Percentiles rank a stretch among this genome's conserved stretches.
These are phyloP conservation scores for Asterionellopsis glacialis DNA, from an alignment of 108 stramenopile genomes.

Conservation along the genomic window DNA sequence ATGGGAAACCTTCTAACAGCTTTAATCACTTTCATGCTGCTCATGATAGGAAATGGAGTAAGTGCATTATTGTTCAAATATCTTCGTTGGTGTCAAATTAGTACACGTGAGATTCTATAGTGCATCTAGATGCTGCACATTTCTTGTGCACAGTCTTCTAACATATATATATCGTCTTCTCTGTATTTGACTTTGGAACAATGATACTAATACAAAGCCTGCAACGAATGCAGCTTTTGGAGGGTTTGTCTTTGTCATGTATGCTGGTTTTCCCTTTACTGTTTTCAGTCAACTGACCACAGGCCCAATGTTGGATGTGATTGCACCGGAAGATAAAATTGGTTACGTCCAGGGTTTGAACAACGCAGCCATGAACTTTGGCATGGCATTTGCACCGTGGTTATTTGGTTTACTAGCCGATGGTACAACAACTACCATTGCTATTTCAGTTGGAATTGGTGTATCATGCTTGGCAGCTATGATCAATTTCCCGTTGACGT, in stretches of 20 bases:
- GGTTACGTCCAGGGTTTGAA: constrained; percentile 49
- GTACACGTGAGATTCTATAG: no score
- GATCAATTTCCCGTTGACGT: constrained; percentile 38
- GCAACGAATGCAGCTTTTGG: constrained; percentile 30
- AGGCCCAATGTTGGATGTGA: constrained; percentile 47
- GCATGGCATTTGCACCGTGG: constrained; percentile 51
- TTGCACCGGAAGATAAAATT: constrained; percentile 41
- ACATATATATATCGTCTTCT: no score
- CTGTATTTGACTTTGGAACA: no score
- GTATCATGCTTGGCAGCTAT: constrained; percentile 30
- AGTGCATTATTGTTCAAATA: not conserved
- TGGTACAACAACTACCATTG: constrained; percentile 21
- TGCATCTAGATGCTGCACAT: no score
- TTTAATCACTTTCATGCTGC: constrained; percentile 29
- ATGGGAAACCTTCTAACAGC: constrained; percentile 40
- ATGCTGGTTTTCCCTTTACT: constrained; percentile 47
- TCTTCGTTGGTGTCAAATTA: not conserved
- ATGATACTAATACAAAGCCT: not conserved
- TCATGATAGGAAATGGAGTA: constrained; percentile 30
- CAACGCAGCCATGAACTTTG: constrained; percentile 50
- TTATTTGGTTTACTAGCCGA: constrained; percentile 47
- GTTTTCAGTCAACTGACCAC: constrained; percentile 50
- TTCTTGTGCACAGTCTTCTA: no score
- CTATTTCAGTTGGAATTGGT: constrained; percentile 31
- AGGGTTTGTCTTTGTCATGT: constrained; percentile 41